Evolutionary conservation across 148 eudicot species (phyloP), one percentile per base, ranked within the genome.

Genomic region (Spergularia bocconei): DNA sequence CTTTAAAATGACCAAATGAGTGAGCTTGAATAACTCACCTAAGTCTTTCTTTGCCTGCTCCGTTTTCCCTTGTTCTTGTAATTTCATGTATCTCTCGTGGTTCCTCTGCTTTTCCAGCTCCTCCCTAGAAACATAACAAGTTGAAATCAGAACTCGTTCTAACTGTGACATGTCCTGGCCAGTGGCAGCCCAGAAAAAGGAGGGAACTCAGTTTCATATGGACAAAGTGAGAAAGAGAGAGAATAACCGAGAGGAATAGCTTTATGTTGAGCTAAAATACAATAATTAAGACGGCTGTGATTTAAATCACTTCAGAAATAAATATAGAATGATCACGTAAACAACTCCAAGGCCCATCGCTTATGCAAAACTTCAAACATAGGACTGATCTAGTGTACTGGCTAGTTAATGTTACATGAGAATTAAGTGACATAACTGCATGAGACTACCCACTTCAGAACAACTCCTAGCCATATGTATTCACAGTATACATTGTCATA

Each of bases 51-150:
- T 90, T 64, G 98, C 91, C 85, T 94, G 96, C 10, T 94, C 98
- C 2, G 98, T 94, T 87, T 94, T 91, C 54, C 98, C 98, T 80
- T 91, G 97, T 70, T 94, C 98, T 80, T 94, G 98, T 83, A 94
- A 81, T 88, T 75, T 90, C 98, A 94, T 94, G 76, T 91, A 94
- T 67, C 96, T 86, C 82, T 91, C 98, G 81, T 86, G 97, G 79
- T 97, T 87, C 82, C 82, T 85, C 74, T 94, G 97, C 79, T 81
- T 92, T 78, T 94, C 98, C 53, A 94, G 70, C 80, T 91, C 98
- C 82, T 94, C 98, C 78, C 98, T 94, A 82, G 48, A 41, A 66
- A 69, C 41, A 76, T 12, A 14, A 14, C 25, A 7, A 29, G 41
- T 55, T 55, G n/a, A 19, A 55, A 36, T 19, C 69, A 65, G 60